These are phyloP conservation scores for Boletus rubescentipes DNA, from an alignment of 768 basidiomycete species.

Conservation along the genomic window DNA sequence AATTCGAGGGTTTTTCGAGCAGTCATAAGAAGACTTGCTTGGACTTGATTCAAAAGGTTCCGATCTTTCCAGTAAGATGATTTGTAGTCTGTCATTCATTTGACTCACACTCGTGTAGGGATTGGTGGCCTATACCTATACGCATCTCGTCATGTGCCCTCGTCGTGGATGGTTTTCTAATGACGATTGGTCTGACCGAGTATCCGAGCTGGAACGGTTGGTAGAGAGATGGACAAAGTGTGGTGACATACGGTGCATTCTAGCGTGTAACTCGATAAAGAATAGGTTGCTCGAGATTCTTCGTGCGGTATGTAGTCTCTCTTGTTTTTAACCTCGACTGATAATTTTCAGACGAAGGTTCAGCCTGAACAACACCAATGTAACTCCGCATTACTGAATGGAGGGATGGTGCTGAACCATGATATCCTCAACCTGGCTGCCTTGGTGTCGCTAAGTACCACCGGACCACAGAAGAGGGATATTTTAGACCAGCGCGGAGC, in stretches of 20 bases:
- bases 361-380: slow-evolving; percentile 18
- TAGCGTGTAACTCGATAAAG: slow-evolving; percentile 13
- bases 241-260: slow-evolving; percentile 11
- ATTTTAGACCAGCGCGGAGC: slow-evolving; percentile 1
- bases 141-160: slow-evolving; percentile 23
- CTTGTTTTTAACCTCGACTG: background rate
- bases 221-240: slow-evolving; percentile 8
- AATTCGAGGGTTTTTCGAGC: slow-evolving; percentile 13
- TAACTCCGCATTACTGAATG: slow-evolving; percentile 23
- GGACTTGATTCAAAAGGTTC: slow-evolving; percentile 11
- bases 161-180: slow-evolving; percentile 6
- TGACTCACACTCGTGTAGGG: slow-evolving; percentile 19
- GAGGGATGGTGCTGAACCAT: slow-evolving; percentile 7
- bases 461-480: background rate
- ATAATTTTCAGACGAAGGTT: slow-evolving; percentile 12
- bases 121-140: slow-evolving; percentile 30
- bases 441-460: slow-evolving; percentile 11
- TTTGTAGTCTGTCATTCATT: background rate
- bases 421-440: slow-evolving; percentile 24
- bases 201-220: slow-evolving; percentile 7
- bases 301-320: slow-evolving; percentile 8
- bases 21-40: slow-evolving; percentile 12
- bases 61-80: slow-evolving; percentile 25
- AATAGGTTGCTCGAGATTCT: slow-evolving; percentile 15
- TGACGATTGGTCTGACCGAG: slow-evolving; percentile 8